These are phyloP conservation scores for Cardiosporidium cionae DNA, from an alignment of 169 alveolate species.

Conservation along the genomic window DNA sequence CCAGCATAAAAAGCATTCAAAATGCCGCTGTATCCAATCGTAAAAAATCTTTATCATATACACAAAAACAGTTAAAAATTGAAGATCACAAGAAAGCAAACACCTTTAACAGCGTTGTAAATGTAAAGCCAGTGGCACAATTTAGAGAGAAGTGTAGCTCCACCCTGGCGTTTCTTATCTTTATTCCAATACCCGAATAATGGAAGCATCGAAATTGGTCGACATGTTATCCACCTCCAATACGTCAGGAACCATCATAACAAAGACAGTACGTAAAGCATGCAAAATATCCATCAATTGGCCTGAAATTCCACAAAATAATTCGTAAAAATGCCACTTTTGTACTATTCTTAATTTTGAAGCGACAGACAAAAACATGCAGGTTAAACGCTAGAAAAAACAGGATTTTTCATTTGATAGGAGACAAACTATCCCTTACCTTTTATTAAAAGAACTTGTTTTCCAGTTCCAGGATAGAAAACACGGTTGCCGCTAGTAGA, in stretches of 20 bases:
- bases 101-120: too few species aligned
- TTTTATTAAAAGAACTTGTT: not conserved
- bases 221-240: not conserved
- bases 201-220: not conserved
- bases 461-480: not conserved
- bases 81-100: too few species aligned
- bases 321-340: too few species aligned
- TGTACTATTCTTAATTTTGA: too few species aligned
- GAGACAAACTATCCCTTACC: too few species aligned
- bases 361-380: not conserved
- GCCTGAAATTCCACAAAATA: not conserved
- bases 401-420: not conserved
- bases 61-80: too few species aligned
- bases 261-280: not conserved
- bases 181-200: not conserved
- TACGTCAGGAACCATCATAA: not conserved
- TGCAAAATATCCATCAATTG: not conserved
- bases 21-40: too few species aligned
- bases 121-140: too few species aligned
- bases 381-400: not conserved
- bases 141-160: too few species aligned
- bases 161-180: too few species aligned
- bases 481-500: not conserved
- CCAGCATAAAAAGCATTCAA: too few species aligned
- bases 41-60: too few species aligned